These are phyloP conservation scores for Fusarium sp. DNA, from an alignment of 2,329 filamentous ascomycete genomes.

Conservation along the genomic window DNA sequence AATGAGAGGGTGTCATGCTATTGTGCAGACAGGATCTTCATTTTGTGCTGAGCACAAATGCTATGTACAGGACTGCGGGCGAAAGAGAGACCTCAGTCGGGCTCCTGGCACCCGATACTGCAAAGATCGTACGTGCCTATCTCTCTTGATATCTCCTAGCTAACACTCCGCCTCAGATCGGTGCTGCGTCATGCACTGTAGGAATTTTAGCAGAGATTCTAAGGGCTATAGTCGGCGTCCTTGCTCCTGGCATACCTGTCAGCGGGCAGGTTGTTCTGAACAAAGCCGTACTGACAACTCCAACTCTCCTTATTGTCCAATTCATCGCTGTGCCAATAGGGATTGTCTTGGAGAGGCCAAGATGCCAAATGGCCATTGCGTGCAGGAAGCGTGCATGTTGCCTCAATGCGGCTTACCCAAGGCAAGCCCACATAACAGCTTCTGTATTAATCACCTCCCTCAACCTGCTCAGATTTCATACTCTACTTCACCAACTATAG, in stretches of 20 bases:
- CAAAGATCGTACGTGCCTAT: slow-evolving; percentile 12
- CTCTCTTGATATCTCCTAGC: not conserved
- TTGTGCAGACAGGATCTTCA: not conserved
- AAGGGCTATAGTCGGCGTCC: not conserved
- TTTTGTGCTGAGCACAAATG: slow-evolving; percentile 34
- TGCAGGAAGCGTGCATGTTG: not conserved
- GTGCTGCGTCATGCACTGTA: slow-evolving; percentile 14
- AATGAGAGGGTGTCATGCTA: slow-evolving; percentile 14
- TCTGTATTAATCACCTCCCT: not conserved
- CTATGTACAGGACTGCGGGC: not conserved
- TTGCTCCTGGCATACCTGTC: slow-evolving; percentile 12
- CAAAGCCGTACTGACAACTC: not conserved
- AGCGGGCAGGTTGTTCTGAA: not conserved
- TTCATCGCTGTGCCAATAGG: slow-evolving; percentile 20
- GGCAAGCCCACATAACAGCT: not conserved
- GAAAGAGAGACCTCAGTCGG: slow-evolving; percentile 6
- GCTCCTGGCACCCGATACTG: slow-evolving; percentile 17
- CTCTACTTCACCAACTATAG: not conserved
- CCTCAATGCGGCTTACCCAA: not conserved
- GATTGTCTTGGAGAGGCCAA: slow-evolving; percentile 10
- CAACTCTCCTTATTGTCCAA: slow-evolving; percentile 14
- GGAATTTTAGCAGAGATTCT: not conserved
- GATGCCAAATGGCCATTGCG: slow-evolving; percentile 11
- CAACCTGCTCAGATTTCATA: not conserved
- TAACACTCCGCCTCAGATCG: slow-evolving; percentile 24